Evolutionary conservation across 306 rosid species (phyloP).

Genomic region (Prunus salicina): DNA sequence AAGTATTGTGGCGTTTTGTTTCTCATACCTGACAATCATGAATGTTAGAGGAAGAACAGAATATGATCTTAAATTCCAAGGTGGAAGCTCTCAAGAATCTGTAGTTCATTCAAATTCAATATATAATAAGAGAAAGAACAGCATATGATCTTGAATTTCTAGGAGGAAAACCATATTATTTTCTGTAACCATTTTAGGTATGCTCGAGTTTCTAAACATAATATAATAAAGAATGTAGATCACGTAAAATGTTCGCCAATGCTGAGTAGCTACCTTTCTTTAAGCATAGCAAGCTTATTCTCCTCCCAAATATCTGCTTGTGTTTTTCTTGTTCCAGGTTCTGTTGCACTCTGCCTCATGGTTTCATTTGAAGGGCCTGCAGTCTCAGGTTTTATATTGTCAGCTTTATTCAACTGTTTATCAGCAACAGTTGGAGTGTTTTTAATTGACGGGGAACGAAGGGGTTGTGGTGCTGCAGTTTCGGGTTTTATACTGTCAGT

Average conservation of each 20-base stretch:
- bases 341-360: slow-evolving; percentile 20
- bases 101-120: too few relatives aligned
- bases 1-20: slow-evolving; percentile 34
- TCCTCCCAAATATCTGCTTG: slow-evolving; percentile 69
- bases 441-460: slow-evolving; percentile 1
- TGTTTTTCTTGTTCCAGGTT: slow-evolving; percentile 19
- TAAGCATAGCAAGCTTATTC: slow-evolving; percentile 50
- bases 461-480: slow-evolving; percentile 32
- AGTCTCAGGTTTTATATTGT: neutral
- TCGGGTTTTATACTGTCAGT: slow-evolving; percentile 17
- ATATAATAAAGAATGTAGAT: neutral
- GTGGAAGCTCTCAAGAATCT: neutral
- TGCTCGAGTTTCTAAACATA: neutral
- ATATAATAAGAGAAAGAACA: too few relatives aligned
- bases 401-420: too few relatives aligned
- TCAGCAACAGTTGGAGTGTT: too few relatives aligned
- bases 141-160: too few relatives aligned
- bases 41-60: slow-evolving; percentile 9
- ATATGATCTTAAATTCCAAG: neutral
- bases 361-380: slow-evolving; percentile 22
- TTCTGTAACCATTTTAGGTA: too few relatives aligned
- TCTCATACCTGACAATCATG: slow-evolving; percentile 54
- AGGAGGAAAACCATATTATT: too few relatives aligned
- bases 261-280: slow-evolving; percentile 39
- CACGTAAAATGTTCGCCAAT: neutral